Percentiles rank a stretch among this genome's conserved stretches.
These are phyloP conservation scores for Saccharomycopsis javanensis DNA, from an alignment of 805 yeast species.

Conservation along the genomic window DNA sequence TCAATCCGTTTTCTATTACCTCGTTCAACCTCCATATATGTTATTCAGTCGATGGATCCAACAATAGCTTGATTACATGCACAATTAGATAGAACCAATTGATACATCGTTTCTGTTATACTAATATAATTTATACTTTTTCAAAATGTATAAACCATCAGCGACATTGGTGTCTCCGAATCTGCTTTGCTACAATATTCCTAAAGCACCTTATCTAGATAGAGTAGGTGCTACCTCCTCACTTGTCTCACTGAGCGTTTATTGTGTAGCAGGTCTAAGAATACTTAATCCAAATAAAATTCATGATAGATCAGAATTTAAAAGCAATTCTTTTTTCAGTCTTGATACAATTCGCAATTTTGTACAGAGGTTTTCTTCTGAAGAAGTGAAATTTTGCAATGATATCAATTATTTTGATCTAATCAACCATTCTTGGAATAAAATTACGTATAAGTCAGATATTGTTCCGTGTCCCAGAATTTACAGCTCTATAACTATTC, in stretches of 20 bases:
- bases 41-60: no score
- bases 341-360: not conserved
- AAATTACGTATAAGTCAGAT: not conserved
- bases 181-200: conserved; percentile 1
- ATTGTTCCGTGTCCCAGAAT: conserved; percentile 33
- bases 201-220: not conserved
- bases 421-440: conserved; percentile 48
- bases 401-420: conserved; percentile 54
- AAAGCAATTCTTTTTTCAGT: not conserved
- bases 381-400: conserved; percentile 39
- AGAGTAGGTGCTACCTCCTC: not conserved
- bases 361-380: not conserved
- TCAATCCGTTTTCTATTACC: no score
- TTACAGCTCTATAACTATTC: conserved; percentile 47
- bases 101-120: not conserved
- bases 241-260: not conserved
- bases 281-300: not conserved
- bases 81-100: not conserved
- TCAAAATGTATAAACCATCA: not conserved
- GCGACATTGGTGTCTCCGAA: not conserved
- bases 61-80: no score
- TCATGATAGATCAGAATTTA: not conserved
- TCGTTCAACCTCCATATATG: no score
- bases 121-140: not conserved
- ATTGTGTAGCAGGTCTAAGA: not conserved